Base-by-base conservation (phyloP, 2,329 filamentous ascomycete species). In the Bimuria novae-zelandiae region DNA sequence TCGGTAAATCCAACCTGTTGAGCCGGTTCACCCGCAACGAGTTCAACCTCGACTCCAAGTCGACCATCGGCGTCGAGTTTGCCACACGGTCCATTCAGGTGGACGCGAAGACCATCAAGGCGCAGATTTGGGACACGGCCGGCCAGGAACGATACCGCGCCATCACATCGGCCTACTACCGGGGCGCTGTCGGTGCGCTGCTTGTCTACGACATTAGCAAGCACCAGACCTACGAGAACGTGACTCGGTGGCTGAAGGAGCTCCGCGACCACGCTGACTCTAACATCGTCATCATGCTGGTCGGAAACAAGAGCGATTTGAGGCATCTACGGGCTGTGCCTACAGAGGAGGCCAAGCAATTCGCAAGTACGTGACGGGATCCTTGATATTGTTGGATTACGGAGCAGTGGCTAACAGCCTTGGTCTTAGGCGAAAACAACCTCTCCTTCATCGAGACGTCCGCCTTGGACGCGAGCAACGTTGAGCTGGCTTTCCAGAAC, bases 301-400 rank as follows among this genome's bases (percentile, higher is more conserved):
- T 97, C 51, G 94, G 94, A 77, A 99, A 99, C 87, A 99, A 99
- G 89, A 97, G 92, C 78, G 94, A 99, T 96, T 89, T 97, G 88
- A 90, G 92, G 78, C 94, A 99, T 80, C 83, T 99, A 72, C 86
- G 94, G 75, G 94, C 94, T 63, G 94, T 99, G 64, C 92, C 94
- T 46, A 99, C 94, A 56, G 94, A 99, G 74, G 93, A 97, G 78
- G 94, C 93, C 67, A 99, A 97, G 80, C 84, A 90, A 60, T 99
- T 99, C 85, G 94, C 94, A 52, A 97, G 93, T 96, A 75, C 67
- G 84, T 79, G 54, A 17, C 12, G 48, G 23, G 7, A 19, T n/a
- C 42, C 79, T 60, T 12, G 27, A 25, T n/a, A 17, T 8, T 36
- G 10, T 40, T 19, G 27, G 7, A 17, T 19, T 25, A n/a, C 14